Evolutionary conservation across 176 grass and related monocot species (phyloP), one percentile per base, ranked within the genome.

Genomic region (Aegilops longissima): DNA sequence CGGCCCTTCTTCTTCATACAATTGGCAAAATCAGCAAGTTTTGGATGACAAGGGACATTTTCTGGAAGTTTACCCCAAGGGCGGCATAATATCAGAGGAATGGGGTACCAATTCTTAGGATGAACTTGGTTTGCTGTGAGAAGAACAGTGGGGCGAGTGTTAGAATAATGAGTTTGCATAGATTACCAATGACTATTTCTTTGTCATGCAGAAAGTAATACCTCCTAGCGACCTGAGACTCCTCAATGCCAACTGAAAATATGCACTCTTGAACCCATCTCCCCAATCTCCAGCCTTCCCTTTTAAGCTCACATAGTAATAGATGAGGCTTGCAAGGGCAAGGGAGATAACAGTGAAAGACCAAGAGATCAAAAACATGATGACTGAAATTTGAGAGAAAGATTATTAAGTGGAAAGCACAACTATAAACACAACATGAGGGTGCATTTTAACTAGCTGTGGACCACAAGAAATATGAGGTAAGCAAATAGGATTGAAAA

Each of bases 21-120:
- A 42, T 99, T 99, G 13, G 97, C 97, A 36, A 99, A 99, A 78
- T 99, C 97, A 20, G 97, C 97, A 82, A 99, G 97, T 81, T 99
- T 99, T 24, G 97, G 97, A 73, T 99, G 97, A 69, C 97, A 99
- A 2, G 94, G 97, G 49, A 99, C 94, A 78, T 99, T 99, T 79
- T 99, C 94, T 20, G 97, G 97, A 73, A 99, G 90, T 80, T 94
- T 99, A 34, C 97, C 97, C 97, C 97, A 99, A 18, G 97, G 97
- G n/a, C 97, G 97, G 61, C 97, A 99, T 83, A 99, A 96, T 84
- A 99, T 90, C 56, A 99, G 85, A 42, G 97, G 97, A 84, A 99
- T 99, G 29, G 97, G 97, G 39, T 99, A 99, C 97, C 97, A 99
- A 88, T 99, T 99, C 89, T 99, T 99, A 36, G 97, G 97, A 81